Percentiles rank a stretch among this genome's conserved stretches.
Conservation (phyloP, 2,329 filamentous ascomycete species). For the Acrocalymma vagum region DNA sequence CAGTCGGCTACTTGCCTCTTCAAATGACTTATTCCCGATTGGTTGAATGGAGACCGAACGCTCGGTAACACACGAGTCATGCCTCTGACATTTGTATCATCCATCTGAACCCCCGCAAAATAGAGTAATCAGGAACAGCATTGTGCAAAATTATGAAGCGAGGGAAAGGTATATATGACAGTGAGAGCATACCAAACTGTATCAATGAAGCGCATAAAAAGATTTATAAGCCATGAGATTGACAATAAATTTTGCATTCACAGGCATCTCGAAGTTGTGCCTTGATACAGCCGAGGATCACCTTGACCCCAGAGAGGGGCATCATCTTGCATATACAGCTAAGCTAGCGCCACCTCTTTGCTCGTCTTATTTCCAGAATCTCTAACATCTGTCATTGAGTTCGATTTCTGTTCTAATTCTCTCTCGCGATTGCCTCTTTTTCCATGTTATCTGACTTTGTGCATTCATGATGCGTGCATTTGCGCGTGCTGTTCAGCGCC, state of each 20-base stretch:
- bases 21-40: slow-evolving; percentile 14
- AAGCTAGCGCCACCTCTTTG: slow-evolving; percentile 24
- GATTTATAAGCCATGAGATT: too few relatives aligned
- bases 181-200: slow-evolving; percentile 4
- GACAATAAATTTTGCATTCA: too few relatives aligned
- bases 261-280: slow-evolving; percentile 11
- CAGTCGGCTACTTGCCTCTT: slow-evolving; percentile 14
- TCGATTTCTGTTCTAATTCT: not conserved
- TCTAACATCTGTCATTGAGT: not conserved
- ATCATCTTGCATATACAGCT: slow-evolving; percentile 20
- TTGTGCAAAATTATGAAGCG: too few relatives aligned
- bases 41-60: slow-evolving; percentile 1
- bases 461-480: slow-evolving; percentile 32
- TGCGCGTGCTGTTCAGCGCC: slow-evolving; percentile 29
- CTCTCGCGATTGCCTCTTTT: slow-evolving; percentile 3
- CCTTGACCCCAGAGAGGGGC: slow-evolving; percentile 24
- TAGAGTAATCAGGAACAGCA: not conserved
- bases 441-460: slow-evolving; percentile 10
- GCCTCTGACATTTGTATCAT: slow-evolving; percentile 8
- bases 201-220: too few relatives aligned
- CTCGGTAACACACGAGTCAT: slow-evolving; percentile 13
- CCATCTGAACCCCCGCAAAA: not conserved
- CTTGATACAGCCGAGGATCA: slow-evolving; percentile 31
- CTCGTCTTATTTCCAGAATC: slow-evolving; percentile 5
- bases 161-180: not conserved